A percentile compares a stretch with the other conserved stretches of the same genome.
Conservation (phyloP, 2,329 filamentous ascomycete genomes). For the Talaromyces rugulosus region DNA sequence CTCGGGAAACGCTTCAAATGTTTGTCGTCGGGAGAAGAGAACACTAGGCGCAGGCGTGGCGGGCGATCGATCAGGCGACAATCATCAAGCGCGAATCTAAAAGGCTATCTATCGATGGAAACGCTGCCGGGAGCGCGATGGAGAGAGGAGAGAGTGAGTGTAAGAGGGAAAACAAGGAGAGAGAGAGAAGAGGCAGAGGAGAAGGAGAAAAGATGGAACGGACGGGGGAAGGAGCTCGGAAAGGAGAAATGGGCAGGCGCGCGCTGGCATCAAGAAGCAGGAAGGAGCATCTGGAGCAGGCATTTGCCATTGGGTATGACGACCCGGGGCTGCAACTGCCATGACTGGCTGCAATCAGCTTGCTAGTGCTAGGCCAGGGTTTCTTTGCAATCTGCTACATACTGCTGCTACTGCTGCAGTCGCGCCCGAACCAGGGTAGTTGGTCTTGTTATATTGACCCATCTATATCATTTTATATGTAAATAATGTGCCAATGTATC, state of each 20-base stretch:
- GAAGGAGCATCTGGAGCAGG: background rate
- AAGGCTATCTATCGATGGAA: background rate
- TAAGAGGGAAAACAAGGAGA: slow-evolving; percentile 12
- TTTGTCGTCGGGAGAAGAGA: background rate
- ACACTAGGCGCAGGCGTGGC: background rate
- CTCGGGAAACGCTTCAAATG: slow-evolving; percentile 1
- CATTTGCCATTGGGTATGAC: background rate
- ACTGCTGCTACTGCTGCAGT: background rate
- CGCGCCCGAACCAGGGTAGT: background rate
- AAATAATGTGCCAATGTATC: background rate
- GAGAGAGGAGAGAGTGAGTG: slow-evolving; percentile 1
- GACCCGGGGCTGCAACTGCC: background rate
- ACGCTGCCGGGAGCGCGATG: background rate
- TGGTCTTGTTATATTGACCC: background rate
- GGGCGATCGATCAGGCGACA: background rate
- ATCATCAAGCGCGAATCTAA: background rate
- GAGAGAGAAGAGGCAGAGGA: slow-evolving; percentile 16
- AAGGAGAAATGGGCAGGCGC: slow-evolving; percentile 13
- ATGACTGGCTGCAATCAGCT: background rate
- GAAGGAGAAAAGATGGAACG: slow-evolving; percentile 18
- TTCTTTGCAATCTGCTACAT: background rate
- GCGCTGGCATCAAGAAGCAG: background rate
- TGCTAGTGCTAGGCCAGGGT: background rate
- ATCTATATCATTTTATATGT: background rate
- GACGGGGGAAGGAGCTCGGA: slow-evolving; percentile 21